Evolutionary conservation across 2,329 filamentous ascomycete genomes (phyloP).

Genomic region (Pseudocercospora fijiensis): DNA sequence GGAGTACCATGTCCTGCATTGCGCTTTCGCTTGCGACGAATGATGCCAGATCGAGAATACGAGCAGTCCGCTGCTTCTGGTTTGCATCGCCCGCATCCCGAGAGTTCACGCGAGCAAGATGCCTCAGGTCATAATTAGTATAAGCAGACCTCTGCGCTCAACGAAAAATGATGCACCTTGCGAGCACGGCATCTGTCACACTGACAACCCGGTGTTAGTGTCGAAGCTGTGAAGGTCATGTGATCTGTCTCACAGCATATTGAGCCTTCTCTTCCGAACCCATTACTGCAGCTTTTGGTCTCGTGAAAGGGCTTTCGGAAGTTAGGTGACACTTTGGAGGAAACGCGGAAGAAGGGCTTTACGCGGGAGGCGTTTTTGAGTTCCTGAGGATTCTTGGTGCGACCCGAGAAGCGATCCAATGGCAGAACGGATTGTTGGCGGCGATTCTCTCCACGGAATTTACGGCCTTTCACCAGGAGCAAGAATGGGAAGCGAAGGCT

Average conservation of each 20-base stretch:
- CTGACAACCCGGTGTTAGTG: conserved; percentile 1
- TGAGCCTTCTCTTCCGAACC: not conserved
- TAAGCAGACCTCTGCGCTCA: not conserved
- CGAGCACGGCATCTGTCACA: conserved; percentile 26
- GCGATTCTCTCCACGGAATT: not conserved
- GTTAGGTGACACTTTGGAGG: not conserved
- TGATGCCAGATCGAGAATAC: not conserved
- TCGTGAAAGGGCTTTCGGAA: not conserved
- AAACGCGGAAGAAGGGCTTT: not conserved
- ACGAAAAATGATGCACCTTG: conserved; percentile 16
- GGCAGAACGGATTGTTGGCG: not conserved
- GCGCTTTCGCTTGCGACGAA: conserved; percentile 4
- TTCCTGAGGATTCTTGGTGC: not conserved
- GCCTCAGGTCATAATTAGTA: not conserved
- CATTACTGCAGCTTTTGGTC: not conserved
- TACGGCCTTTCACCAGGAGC: not conserved
- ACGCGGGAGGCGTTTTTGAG: not conserved
- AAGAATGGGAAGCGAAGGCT: not conserved
- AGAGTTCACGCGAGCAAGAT: not conserved
- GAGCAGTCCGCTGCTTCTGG: not conserved
- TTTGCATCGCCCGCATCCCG: not conserved
- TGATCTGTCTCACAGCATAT: not conserved
- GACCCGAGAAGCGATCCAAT: not conserved
- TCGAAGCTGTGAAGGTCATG: not conserved
- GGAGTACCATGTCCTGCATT: not conserved